Base-by-base conservation (phyloP, 148 eudicot genomes). In the Heliosperma pusillum region DNA sequence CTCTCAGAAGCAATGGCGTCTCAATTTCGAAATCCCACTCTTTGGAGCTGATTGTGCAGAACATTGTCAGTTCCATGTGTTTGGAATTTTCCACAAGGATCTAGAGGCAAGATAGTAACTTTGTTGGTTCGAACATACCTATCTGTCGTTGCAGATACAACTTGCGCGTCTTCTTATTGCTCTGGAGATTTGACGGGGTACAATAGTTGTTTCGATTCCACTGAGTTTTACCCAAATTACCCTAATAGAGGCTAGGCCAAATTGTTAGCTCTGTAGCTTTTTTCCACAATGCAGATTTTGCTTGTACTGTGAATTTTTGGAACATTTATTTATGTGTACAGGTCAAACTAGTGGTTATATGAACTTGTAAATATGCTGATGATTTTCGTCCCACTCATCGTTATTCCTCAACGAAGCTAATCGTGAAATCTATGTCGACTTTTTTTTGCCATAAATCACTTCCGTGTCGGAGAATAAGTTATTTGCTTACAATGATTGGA, bases 1-100 rank as follows among this genome's bases (percentile, higher is more conserved):
- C 88, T 95, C 22, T 78, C 68, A 44, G 89, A 89, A 68, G 98
- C 93, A 50, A 86, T 89, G 88, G 83, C 89, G 10, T 81, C 89
- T 73, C 98, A 92, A 63, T 95, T 92, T 68, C 80, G 91, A 77
- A 90, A 90, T 69, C 96, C 87, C 50, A 71, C 88, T 64, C 90
- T 89, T 76, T 92, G 98, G 97, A 92, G 58, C 81, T 89, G 78
- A 84, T 66, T 33, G 61, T 65, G 47, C 70, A n/a, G 20, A 21
- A 62, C 30, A 27, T 15, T 1, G 27, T 45, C 26, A 22, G 55
- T 10, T 71, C 69, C 53, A 22, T 24, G 20, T 22, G 16, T 26
- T 24, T 21, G 52, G 55, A 42, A 42, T 20, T 45, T 15, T 20
- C 13, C 71, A 65, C 69, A 5, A 11, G 9, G 29, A 68, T 26